Base-by-base conservation (phyloP, 345 rosid species). In the Pugionium cornutum region DNA sequence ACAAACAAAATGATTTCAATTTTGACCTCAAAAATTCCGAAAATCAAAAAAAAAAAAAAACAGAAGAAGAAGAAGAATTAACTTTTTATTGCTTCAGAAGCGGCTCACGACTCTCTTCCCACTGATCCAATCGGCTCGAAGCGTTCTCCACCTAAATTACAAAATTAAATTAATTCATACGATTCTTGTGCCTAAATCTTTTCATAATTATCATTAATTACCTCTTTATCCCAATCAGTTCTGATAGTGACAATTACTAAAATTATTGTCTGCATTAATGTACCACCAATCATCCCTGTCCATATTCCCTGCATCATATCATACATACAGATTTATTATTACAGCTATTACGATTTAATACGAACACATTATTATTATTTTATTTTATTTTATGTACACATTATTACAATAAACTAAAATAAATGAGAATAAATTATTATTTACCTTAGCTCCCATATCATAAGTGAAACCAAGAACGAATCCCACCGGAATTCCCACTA, bases 271-370 rank as follows among this genome's bases (percentile, higher is more conserved):
- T 86, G 92, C 76, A 86, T 67, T 3, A 69, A 29, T 1, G 87
- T 84, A 18, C 89, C 89, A 33, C 83, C 92, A 5, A 84, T 78
- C 92, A 86, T 84, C 37, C 89, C 89, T 0, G 80, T 72, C 92
- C 88, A 81, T 63, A 84, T 79, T 25, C 88, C 88, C 88, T 84
- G 46, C 53, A 74, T 39, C 68, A 67, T 1, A 35, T 7, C 51
- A 52, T 10, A 9, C 2, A 59, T 2, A 29, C 2, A 9, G 29
- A 73, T 66, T 59, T 43, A 51, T 34, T 73, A 73, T 58, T 52
- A 32, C 34, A 66, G 5, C n/a, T 43, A 28, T 28, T 7, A 51
- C 2, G 1, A 11, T 33, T n/a, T 9, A 25, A 18, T 36, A 49
- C 4, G 35, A 39, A 25, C 36, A 25, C 18, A 18, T 18, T 18